Evolutionary conservation across 2,329 filamentous ascomycete species (phyloP).

Genomic region (Leptographium lundbergii): DNA sequence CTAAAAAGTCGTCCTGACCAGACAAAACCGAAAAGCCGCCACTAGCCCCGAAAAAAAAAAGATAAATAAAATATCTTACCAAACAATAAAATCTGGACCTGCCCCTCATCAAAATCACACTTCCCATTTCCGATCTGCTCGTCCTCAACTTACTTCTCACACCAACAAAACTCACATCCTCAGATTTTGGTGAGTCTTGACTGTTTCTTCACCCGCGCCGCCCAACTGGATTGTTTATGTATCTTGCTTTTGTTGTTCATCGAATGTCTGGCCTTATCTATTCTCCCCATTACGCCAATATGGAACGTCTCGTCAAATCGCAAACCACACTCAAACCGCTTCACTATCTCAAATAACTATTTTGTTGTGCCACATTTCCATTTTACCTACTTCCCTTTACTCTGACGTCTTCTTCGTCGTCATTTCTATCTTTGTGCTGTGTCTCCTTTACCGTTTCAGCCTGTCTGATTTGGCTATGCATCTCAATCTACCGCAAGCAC

Average conservation of each 20-base stretch:
- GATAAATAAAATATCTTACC: constrained; percentile 6
- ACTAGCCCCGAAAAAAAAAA: constrained; percentile 5
- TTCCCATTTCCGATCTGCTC: constrained; percentile 8
- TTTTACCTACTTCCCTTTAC: not conserved
- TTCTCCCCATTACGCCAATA: not conserved
- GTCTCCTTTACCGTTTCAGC: not conserved
- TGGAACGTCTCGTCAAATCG: not conserved
- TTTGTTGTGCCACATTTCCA: not conserved
- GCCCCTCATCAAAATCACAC: constrained; percentile 10
- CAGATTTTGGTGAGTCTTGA: not conserved
- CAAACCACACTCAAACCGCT: not conserved
- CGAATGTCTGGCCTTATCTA: not conserved
- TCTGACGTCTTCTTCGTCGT: not conserved
- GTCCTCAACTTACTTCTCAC: constrained; percentile 1
- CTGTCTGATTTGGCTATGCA: not conserved
- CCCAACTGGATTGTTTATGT: not conserved
- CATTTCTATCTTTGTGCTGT: not conserved
- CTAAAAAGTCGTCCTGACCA: not conserved
- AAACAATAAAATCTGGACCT: constrained; percentile 10
- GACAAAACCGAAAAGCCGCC: not conserved
- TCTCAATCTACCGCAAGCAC: not conserved
- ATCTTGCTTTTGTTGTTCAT: not conserved
- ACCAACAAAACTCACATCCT: constrained; percentile 6
- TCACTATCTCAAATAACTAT: not conserved
- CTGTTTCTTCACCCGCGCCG: not conserved